Conservation (phyloP, 1,284 basidiomycete species). For the Chalciporus sp. region DNA sequence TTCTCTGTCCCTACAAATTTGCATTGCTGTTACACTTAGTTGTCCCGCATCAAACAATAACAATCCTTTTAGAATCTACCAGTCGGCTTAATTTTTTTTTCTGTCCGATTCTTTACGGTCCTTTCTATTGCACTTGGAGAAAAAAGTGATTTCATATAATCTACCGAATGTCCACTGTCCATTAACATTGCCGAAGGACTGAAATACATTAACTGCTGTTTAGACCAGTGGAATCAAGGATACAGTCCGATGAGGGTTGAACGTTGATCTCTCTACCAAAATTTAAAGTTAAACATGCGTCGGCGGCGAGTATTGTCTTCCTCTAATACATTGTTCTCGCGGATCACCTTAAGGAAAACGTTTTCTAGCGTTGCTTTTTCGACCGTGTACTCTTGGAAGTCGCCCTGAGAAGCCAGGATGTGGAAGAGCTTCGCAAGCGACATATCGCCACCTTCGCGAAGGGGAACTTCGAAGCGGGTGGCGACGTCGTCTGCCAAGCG, state of each 20-base stretch:
- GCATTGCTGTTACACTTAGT: conserved; percentile 33
- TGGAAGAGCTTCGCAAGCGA: conserved; percentile 63
- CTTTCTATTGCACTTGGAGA: conserved; percentile 11
- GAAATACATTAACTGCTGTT: neutral
- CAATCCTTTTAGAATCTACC: conserved; percentile 27
- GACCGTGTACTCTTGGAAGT: conserved; percentile 67
- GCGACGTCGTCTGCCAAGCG: conserved; percentile 76
- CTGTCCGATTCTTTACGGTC: conserved; percentile 12
- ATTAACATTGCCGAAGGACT: neutral
- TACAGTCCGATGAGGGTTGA: neutral
- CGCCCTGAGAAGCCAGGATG: conserved; percentile 49
- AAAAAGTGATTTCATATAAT: conserved; percentile 12
- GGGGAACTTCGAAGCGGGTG: conserved; percentile 76
- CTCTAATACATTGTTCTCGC: conserved; percentile 62
- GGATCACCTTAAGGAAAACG: conserved; percentile 73
- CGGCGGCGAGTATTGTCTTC: conserved; percentile 33
- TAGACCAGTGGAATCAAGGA: neutral
- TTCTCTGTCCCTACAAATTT: conserved; percentile 29
- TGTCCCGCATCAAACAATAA: conserved; percentile 27
- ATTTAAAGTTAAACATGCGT: conserved; percentile 5
- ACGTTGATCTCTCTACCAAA: conserved; percentile 5
- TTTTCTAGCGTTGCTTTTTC: conserved; percentile 71
- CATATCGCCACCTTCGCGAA: conserved; percentile 38
- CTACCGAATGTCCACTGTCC: conserved; percentile 13
- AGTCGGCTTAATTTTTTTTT: conserved; percentile 27